Evolutionary conservation across 2,329 filamentous ascomycete species (phyloP).

Genomic region (Dryadomyces sulphureus): DNA sequence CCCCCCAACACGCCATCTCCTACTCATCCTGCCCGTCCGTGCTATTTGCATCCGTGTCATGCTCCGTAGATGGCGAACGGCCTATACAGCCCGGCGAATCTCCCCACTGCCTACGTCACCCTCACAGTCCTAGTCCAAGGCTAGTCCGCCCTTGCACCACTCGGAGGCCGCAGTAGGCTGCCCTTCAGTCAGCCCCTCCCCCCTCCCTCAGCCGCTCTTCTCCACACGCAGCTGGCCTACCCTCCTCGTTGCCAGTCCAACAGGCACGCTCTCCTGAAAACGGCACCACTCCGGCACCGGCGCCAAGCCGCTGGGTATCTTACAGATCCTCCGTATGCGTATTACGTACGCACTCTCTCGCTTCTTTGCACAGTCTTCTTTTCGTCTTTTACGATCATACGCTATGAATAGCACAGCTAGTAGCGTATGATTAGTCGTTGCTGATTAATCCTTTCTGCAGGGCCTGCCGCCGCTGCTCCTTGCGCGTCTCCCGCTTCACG

Average conservation of each 20-base stretch:
- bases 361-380: neutral
- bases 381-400: neutral
- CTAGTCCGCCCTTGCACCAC: neutral
- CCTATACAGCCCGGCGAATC: neutral
- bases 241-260: neutral
- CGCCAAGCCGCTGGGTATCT: neutral
- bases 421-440: too few species aligned
- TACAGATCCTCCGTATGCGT: neutral
- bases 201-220: neutral
- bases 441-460: too few species aligned
- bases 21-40: neutral
- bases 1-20: neutral
- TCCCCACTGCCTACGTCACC: neutral
- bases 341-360: too few species aligned
- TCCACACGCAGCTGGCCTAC: neutral
- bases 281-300: neutral
- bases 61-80: neutral
- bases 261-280: neutral
- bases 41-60: neutral
- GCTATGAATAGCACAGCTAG: too few species aligned
- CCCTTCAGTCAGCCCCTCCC: too few species aligned
- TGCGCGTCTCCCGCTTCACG: constrained; percentile 37
- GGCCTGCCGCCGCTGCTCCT: constrained; percentile 40
- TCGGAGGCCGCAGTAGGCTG: neutral
- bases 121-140: neutral